Evolutionary conservation across 169 alveolate genomes (phyloP), one percentile per base, ranked within the genome.

Genomic region (Plasmodium relictum): DNA sequence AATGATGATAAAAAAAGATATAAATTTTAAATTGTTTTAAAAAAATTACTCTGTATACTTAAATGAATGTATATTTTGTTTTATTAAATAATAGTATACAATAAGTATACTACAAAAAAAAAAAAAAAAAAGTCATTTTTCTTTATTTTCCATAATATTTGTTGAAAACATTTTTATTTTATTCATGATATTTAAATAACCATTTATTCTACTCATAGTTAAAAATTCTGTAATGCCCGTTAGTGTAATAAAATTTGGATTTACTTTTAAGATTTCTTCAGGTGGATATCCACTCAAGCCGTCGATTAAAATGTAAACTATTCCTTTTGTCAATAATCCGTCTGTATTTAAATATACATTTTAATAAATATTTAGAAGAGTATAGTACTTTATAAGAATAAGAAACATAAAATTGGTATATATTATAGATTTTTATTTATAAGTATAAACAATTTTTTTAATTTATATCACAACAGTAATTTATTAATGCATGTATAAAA

Each of bases 191-290:
- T 86, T 86, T 69, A 71, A 61, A 63, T 86, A 86, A 20, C 88
- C 92, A 70, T 85, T 85, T 56, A 85, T 85, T 70, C 91, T 68
- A 22, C 91, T 85, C 91, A 85, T 85, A 56, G 91, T 85, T 70
- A 85, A 72, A 44, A 85, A 85, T 56, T 85, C 91, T 16, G 91
- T 42, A 61, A 85, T 85, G 14, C 91, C 91, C 18, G 91, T 85
- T 24, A 85, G 41, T 18, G 74, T 22, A 42, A 85, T 85, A 62
- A 85, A 85, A 24, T 85, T 69, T 18, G 91, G 91, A 65, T 85
- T 70, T 69, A 85, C 91, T 48, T 72, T 42, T 45, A 85, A 42
- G 41, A 85, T 85, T 44, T 85, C 68, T 44, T 69, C 86, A 48
- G 91, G 91, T 6, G 86, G 22, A 59, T 85, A 69, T 12, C 91